Conservation (phyloP, 176 grass and related monocot genomes). For the Ananas comosus region DNA sequence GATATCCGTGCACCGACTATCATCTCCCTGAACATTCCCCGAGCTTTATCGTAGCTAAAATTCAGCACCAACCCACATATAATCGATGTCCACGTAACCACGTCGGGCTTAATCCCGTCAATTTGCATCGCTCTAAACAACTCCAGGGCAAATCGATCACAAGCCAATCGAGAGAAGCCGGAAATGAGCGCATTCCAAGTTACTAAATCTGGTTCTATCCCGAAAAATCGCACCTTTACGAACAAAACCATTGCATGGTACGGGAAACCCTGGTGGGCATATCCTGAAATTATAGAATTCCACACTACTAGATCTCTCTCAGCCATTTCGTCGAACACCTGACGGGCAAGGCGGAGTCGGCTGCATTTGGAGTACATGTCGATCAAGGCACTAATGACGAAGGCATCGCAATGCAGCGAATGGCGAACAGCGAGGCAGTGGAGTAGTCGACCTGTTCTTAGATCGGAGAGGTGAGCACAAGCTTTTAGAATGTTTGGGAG, state of each 20-base stretch:
- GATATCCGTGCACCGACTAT: slow-evolving; percentile 12
- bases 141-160: slow-evolving; percentile 25
- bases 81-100: slow-evolving; percentile 53
- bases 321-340: slow-evolving; percentile 48
- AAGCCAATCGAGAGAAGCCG: slow-evolving; percentile 32
- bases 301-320: slow-evolving; percentile 37
- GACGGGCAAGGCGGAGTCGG: slow-evolving; percentile 29
- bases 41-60: slow-evolving; percentile 33
- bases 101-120: slow-evolving; percentile 38
- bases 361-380: slow-evolving; percentile 58
- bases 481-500: slow-evolving; percentile 45
- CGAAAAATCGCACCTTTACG: slow-evolving; percentile 40
- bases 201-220: slow-evolving; percentile 31
- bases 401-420: slow-evolving; percentile 25
- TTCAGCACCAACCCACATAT: slow-evolving; percentile 45
- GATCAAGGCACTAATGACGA: slow-evolving; percentile 39
- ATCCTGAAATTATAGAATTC: slow-evolving; percentile 58
- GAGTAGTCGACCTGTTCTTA: slow-evolving; percentile 23
- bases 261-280: slow-evolving; percentile 31
- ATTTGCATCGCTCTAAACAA: slow-evolving; percentile 35
- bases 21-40: slow-evolving; percentile 40
- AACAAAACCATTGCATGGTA: slow-evolving; percentile 31
- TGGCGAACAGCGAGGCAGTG: slow-evolving; percentile 32
- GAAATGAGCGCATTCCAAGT: slow-evolving; percentile 46
- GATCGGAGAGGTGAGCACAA: slow-evolving; percentile 37